Percentiles rank a stretch among this genome's conserved stretches.
phyloP scores from a whole-genome alignment of 495 filamentous ascomycete species.

The Penicillium lividum region DNA sequence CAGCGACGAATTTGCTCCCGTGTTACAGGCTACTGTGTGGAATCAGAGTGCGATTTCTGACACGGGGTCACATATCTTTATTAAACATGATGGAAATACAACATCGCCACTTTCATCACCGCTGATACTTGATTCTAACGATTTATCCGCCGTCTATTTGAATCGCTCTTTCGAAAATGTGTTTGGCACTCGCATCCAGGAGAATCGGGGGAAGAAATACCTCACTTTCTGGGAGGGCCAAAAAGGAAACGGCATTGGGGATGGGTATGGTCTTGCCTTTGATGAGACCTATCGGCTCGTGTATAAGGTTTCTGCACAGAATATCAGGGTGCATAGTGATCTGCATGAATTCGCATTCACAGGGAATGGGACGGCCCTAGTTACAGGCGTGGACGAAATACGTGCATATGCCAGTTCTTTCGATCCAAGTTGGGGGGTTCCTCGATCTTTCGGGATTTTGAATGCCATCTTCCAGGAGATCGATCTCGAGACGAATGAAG shows the following conservation, averaged over 20 bases:
- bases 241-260: slow-evolving; percentile 22
- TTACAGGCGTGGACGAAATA: slow-evolving; percentile 40
- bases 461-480: slow-evolving; percentile 49
- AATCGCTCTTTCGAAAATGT: slow-evolving; percentile 25
- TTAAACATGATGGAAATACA: slow-evolving; percentile 25
- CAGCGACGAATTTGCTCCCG: slow-evolving; percentile 21
- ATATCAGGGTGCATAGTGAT: slow-evolving; percentile 20
- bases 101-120: slow-evolving; percentile 23
- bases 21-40: slow-evolving; percentile 24
- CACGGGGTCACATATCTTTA: slow-evolving; percentile 24
- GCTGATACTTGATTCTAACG: slow-evolving; percentile 19
- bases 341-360: slow-evolving; percentile 43
- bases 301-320: slow-evolving; percentile 24
- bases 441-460: slow-evolving; percentile 21
- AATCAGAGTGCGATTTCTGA: slow-evolving; percentile 15
- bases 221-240: slow-evolving; percentile 26
- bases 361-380: slow-evolving; percentile 43
- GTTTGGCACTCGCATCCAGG: slow-evolving; percentile 24
- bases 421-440: not conserved
- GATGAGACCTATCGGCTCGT: slow-evolving; percentile 22
- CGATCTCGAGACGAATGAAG: slow-evolving; percentile 34
- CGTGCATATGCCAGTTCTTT: slow-evolving; percentile 12
- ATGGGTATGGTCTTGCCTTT: slow-evolving; percentile 25
- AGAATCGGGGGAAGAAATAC: slow-evolving; percentile 18
- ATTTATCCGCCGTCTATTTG: slow-evolving; percentile 24